A percentile compares a stretch with the other conserved stretches of the same genome.
phyloP scores from a whole-genome alignment of 306 rosid genomes.

The Fragaria nilgerrensis region DNA sequence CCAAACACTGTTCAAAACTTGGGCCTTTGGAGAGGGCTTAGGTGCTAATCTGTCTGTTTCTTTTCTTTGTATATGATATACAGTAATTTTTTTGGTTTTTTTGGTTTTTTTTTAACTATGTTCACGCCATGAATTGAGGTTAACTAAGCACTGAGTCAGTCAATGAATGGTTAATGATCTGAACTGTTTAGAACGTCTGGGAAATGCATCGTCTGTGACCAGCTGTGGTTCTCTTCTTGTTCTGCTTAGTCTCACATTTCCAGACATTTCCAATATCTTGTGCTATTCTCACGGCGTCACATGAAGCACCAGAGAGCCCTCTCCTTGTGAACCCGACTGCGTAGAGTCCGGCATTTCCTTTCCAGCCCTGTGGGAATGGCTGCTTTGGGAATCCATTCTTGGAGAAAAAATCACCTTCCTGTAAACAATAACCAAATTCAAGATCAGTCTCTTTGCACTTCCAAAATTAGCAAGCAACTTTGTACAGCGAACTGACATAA shows the following conservation, averaged over 20 bases:
- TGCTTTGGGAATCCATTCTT: slow-evolving; percentile 82
- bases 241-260: slow-evolving; percentile 67
- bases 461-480: neutral
- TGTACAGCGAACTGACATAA: neutral
- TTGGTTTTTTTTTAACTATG: neutral
- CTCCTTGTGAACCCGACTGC: slow-evolving; percentile 94
- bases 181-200: slow-evolving; percentile 44
- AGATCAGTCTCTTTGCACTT: slow-evolving; percentile 24
- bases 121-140: slow-evolving; percentile 7
- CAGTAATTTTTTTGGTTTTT: slow-evolving; percentile 22
- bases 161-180: slow-evolving; percentile 10
- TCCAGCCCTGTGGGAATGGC: slow-evolving; percentile 83
- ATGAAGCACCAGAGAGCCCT: slow-evolving; percentile 85
- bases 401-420: slow-evolving; percentile 83
- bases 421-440: slow-evolving; percentile 27
- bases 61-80: slow-evolving; percentile 22
- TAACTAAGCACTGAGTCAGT: slow-evolving; percentile 21
- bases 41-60: slow-evolving; percentile 23
- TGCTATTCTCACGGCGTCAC: slow-evolving; percentile 73
- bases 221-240: slow-evolving; percentile 50
- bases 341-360: slow-evolving; percentile 78
- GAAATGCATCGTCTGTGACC: slow-evolving; percentile 84
- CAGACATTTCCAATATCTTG: slow-evolving; percentile 72
- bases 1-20: slow-evolving; percentile 46
- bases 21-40: slow-evolving; percentile 85